These are phyloP conservation scores for Lindgomyces ingoldianus DNA, from an alignment of 495 filamentous ascomycete species.

Conservation along the genomic window DNA sequence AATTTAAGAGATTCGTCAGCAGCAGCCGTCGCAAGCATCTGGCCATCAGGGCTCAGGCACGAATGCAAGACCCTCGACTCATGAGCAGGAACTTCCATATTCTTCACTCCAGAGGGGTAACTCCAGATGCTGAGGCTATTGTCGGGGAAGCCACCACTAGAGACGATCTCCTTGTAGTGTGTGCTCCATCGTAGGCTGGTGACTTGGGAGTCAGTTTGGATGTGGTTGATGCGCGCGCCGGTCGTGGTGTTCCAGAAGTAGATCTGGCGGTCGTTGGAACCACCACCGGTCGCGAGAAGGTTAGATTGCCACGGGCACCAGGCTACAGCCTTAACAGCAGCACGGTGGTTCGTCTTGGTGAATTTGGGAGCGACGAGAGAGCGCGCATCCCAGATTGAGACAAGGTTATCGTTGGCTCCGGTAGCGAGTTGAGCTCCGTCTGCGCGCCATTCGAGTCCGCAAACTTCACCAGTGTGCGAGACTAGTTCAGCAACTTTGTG, in stretches of 20 bases:
- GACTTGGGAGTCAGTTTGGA: slow-evolving; percentile 96
- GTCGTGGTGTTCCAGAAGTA: slow-evolving; percentile 99
- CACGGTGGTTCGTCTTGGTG: slow-evolving; percentile 98
- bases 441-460: slow-evolving; percentile 93
- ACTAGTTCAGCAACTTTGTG: slow-evolving; percentile 98
- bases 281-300: slow-evolving; percentile 92
- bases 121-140: slow-evolving; percentile 98
- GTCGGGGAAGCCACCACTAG: slow-evolving; percentile 95
- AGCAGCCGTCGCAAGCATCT: slow-evolving; percentile 93
- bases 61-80: slow-evolving; percentile 95
- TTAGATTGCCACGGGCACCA: slow-evolving; percentile 99
- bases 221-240: slow-evolving; percentile 95
- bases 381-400: slow-evolving; percentile 98
- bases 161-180: slow-evolving; percentile 96
- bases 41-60: slow-evolving; percentile 91
- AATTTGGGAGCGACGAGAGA: slow-evolving; percentile 92
- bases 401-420: slow-evolving; percentile 96
- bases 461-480: slow-evolving; percentile 95
- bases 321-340: slow-evolving; percentile 94
- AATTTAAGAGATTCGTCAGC: slow-evolving; percentile 98
- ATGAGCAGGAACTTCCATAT: slow-evolving; percentile 98
- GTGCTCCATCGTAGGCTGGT: slow-evolving; percentile 94
- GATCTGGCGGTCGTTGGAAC: slow-evolving; percentile 94
- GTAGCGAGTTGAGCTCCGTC: slow-evolving; percentile 96
- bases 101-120: slow-evolving; percentile 93